Evolutionary conservation across 257 asterid species (phyloP).

Genomic region (Gentiana straminea): DNA sequence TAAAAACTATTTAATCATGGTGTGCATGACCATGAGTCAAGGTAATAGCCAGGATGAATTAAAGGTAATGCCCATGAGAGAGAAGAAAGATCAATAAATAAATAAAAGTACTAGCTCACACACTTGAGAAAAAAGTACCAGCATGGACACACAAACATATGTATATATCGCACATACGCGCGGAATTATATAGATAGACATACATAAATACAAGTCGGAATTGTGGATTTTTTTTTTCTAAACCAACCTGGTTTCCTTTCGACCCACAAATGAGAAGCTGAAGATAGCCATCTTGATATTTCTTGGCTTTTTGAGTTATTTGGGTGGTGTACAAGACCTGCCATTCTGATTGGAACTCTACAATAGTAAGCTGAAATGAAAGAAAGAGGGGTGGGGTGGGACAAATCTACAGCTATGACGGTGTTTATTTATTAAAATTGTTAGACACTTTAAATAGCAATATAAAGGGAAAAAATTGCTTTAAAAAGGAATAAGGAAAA

Average conservation of each 20-base stretch:
- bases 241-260: conserved; percentile 67
- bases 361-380: neutral
- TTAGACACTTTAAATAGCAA: neutral
- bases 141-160: no score
- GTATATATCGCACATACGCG: no score
- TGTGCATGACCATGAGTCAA: no score
- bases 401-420: neutral
- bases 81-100: no score
- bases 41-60: no score
- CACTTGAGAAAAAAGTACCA: no score
- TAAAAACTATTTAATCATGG: no score
- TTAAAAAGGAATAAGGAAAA: neutral
- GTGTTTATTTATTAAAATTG: no score
- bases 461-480: neutral
- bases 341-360: conserved; percentile 45
- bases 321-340: conserved; percentile 86
- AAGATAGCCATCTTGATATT: conserved; percentile 69
- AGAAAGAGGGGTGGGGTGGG: neutral
- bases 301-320: conserved; percentile 73
- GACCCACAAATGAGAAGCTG: conserved; percentile 56
- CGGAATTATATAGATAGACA: no score
- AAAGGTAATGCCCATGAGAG: no score
- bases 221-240: conserved; percentile 5
- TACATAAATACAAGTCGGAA: no score
- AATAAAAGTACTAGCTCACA: no score